Conservation (phyloP, 2,329 filamentous ascomycete species). For the Cladosporium velox region DNA sequence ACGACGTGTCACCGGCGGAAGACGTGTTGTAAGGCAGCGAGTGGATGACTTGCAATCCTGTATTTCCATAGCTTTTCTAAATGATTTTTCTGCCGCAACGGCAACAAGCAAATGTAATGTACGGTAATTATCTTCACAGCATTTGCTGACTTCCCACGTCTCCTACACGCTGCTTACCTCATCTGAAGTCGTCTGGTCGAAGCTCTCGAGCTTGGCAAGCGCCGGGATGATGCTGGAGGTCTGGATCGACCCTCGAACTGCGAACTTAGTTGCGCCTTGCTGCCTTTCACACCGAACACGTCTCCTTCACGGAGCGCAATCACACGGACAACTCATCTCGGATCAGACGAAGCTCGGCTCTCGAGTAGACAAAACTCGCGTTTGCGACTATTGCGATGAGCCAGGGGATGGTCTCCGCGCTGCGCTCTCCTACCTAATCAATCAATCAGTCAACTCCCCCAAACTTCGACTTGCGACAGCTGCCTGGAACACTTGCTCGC, state of each 20-base stretch:
- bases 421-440: constrained; percentile 19
- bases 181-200: constrained; percentile 4
- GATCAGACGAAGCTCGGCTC: not conserved
- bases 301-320: constrained; percentile 12
- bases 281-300: constrained; percentile 13
- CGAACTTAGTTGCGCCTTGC: constrained; percentile 19
- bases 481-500: constrained; percentile 8
- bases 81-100: not conserved
- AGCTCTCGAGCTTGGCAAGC: constrained; percentile 15
- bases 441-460: not conserved
- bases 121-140: not conserved
- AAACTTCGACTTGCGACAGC: constrained; percentile 9
- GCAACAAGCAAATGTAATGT: not conserved
- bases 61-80: not conserved
- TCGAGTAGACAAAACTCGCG: not conserved
- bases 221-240: not conserved
- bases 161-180: constrained; percentile 4
- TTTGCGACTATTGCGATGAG: constrained; percentile 20
- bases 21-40: not conserved
- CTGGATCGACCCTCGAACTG: not conserved
- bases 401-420: constrained; percentile 18
- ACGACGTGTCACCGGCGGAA: constrained; percentile 1
- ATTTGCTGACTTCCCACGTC: not conserved
- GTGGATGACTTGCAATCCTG: not conserved
- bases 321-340: not conserved